Base-by-base conservation (phyloP, 1,284 basidiomycete genomes). In the Austroboletus novae-zelandiae region DNA sequence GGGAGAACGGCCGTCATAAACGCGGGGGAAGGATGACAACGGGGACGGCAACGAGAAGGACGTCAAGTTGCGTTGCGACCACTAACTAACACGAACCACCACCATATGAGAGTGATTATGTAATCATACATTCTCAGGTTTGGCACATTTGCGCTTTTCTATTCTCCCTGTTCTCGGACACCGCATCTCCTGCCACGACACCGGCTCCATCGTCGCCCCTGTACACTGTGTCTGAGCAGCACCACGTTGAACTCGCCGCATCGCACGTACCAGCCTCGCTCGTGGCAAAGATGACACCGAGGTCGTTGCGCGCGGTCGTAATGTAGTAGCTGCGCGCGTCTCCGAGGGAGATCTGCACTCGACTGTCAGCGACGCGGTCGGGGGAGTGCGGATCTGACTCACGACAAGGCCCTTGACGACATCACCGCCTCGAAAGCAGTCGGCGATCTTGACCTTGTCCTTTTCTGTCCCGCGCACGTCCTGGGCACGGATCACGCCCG, bases 371-470 rank as follows among this genome's bases (percentile, higher is more conserved):
- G 18, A 29, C 18, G 20, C 9, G 5, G 7, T 5, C 18, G 2
- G 27, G 8, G 9, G 15, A 23, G 17, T 15, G 30, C 14, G 43
- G 13, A 20, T 17, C n/a, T 15, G 40, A 80, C 90, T 70, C 67
- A 97, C 94, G 60, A 98, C 94, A 37, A 89, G 73, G 6, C 94
- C 95, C 58, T 91, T 85, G 27, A 99, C 91, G 47, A 98, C 90
- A 71, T 99, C 96, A 5, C 97, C 95, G 1, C 95, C 91, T 37
- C 97, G 81, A 72, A 98, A 99, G 65, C 94, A 98, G 59, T 97
- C 92, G 31, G 84, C 85, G 58, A 98, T 91, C 70, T 92, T 95
- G 53, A 98, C 81, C 67, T 88, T 91, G 73, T 96, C 93, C 62
- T 92, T 91, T 65, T 97, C 94, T 2, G 93, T 95, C 27, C 87